Conservation (phyloP, 2,329 filamentous ascomycete genomes). For the Talaromyces piceae region DNA sequence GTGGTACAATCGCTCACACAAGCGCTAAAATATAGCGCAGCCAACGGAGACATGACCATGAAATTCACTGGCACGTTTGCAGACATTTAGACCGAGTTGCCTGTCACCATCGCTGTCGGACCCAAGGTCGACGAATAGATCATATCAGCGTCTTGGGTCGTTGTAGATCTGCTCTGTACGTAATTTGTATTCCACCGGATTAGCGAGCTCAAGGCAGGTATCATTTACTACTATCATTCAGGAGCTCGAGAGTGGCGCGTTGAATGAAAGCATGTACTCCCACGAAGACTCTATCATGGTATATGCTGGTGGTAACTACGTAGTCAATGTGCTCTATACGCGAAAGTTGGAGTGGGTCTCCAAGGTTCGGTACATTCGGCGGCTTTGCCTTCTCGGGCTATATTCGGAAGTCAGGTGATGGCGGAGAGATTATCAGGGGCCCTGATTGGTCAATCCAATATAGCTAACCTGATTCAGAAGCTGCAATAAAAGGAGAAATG, state of each 20-base stretch:
- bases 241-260: conserved; percentile 13
- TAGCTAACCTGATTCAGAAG: not conserved
- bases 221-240: conserved; percentile 14
- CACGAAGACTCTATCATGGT: too few relatives aligned
- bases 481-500: not conserved
- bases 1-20: conserved; percentile 16
- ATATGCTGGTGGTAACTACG: too few relatives aligned
- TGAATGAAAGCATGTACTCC: too few relatives aligned
- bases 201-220: conserved; percentile 18
- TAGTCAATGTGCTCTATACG: too few relatives aligned
- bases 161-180: conserved; percentile 6
- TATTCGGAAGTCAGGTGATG: not conserved
- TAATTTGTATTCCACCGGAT: conserved; percentile 1
- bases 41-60: conserved; percentile 10
- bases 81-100: not conserved
- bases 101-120: not conserved
- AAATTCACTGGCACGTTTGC: not conserved
- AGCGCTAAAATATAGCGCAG: conserved; percentile 18
- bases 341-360: too few relatives aligned
- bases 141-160: not conserved
- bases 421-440: not conserved
- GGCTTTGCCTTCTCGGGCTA: not conserved
- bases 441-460: not conserved
- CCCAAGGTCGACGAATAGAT: not conserved
- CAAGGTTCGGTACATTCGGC: not conserved